Percentiles rank a stretch among this genome's conserved stretches.
Evolutionary conservation across 768 basidiomycete genomes (phyloP).

Genomic region (Stropharia rugosoannulata): DNA sequence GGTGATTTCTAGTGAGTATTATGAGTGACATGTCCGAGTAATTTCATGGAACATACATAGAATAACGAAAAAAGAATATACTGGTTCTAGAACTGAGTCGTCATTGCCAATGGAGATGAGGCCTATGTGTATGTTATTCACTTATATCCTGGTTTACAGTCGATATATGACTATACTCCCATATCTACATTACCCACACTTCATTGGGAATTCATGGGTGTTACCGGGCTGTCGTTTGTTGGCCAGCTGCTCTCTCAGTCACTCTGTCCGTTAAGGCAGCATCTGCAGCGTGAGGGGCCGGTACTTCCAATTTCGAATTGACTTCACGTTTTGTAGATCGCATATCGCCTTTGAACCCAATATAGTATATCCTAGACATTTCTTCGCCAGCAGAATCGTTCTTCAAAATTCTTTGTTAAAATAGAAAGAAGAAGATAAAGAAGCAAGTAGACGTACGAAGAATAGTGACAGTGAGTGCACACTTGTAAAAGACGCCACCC

Average conservation of each 20-base stretch:
- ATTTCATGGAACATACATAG: too few species aligned
- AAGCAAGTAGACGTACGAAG: slow-evolving; percentile 57
- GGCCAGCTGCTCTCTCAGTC: slow-evolving; percentile 53
- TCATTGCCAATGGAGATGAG: too few species aligned
- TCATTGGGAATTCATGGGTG: too few species aligned
- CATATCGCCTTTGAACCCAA: slow-evolving; percentile 82
- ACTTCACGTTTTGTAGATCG: slow-evolving; percentile 53
- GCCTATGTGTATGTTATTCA: too few species aligned
- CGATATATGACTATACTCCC: too few species aligned
- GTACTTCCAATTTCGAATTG: slow-evolving; percentile 67
- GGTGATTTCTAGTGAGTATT: too few species aligned
- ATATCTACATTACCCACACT: too few species aligned
- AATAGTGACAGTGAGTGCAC: slow-evolving; percentile 73
- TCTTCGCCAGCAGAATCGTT: slow-evolving; percentile 69
- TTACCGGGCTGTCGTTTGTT: slow-evolving; percentile 63
- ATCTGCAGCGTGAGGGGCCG: slow-evolving; percentile 80
- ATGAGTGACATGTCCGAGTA: too few species aligned
- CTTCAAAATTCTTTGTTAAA: slow-evolving; percentile 30
- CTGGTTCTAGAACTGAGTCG: too few species aligned
- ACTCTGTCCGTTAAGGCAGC: slow-evolving; percentile 62
- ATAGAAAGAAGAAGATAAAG: neutral
- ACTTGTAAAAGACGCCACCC: slow-evolving; percentile 74
- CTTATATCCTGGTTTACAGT: too few species aligned
- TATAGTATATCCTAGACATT: slow-evolving; percentile 65
- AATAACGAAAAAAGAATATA: too few species aligned